Conservation (phyloP, 2,329 filamentous ascomycete species). For the Ceratocystis cubensis region DNA sequence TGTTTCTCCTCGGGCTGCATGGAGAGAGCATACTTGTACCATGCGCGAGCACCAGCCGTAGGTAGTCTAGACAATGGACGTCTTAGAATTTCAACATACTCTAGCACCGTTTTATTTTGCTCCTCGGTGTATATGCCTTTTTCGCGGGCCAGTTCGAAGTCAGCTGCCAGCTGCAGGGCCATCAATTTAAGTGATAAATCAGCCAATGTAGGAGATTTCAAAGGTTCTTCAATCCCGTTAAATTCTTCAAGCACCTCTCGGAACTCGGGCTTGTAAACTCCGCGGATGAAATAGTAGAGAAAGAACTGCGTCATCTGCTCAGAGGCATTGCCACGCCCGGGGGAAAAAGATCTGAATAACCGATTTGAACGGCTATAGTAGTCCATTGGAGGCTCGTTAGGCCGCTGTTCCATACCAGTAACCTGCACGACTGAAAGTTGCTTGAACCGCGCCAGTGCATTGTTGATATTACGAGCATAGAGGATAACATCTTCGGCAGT, state of each 20-base stretch:
- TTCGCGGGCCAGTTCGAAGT: constrained; percentile 43
- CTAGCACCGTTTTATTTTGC: not conserved
- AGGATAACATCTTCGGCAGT: not conserved
- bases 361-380: constrained; percentile 30
- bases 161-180: constrained; percentile 41
- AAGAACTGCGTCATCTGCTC: constrained; percentile 33
- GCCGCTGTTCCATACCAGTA: constrained; percentile 18
- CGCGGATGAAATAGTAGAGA: constrained; percentile 25
- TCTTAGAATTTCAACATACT: constrained; percentile 19
- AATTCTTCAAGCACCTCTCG: constrained; percentile 33
- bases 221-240: constrained; percentile 15
- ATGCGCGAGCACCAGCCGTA: constrained; percentile 16
- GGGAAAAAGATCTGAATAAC: constrained; percentile 29
- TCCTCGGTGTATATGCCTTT: constrained; percentile 33
- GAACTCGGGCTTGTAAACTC: constrained; percentile 38
- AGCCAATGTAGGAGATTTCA: constrained; percentile 26
- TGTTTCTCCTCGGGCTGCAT: constrained; percentile 27
- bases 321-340: constrained; percentile 26
- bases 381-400: constrained; percentile 17
- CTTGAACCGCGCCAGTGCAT: constrained; percentile 18
- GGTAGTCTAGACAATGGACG: constrained; percentile 13
- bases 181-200: constrained; percentile 40
- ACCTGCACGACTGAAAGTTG: constrained; percentile 19
- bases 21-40: constrained; percentile 29
- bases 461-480: constrained; percentile 6